A percentile compares a stretch with the other conserved stretches of the same genome.
phyloP scores from a whole-genome alignment of 164 flowering plant genomes.

The Chimonanthus salicifolius region DNA sequence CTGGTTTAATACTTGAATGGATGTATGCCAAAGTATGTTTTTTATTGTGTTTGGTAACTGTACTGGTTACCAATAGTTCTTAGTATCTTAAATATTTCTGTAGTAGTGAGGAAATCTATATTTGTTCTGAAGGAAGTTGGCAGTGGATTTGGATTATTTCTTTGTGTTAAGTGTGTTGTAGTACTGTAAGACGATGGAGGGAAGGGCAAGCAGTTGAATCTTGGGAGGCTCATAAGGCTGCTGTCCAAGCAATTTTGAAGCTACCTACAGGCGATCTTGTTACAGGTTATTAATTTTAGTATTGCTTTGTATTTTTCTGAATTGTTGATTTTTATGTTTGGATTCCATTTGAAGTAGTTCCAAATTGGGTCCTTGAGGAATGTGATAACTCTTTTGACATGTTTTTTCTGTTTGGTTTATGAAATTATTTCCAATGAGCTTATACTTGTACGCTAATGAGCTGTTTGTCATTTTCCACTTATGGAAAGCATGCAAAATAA shows the following conservation, averaged over 20 bases:
- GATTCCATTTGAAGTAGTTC: not conserved
- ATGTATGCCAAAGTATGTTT: no score
- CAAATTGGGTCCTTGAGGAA: not conserved
- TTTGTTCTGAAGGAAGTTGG: not conserved
- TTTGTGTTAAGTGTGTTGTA: conserved; percentile 17
- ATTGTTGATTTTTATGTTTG: not conserved
- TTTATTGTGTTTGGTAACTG: no score
- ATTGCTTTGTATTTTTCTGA: not conserved
- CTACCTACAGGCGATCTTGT: conserved; percentile 85
- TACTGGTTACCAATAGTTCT: not conserved
- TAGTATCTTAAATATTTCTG: not conserved
- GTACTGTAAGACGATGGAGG: conserved; percentile 84
- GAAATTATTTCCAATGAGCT: no score
- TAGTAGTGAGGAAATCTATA: not conserved
- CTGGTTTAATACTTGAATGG: no score
- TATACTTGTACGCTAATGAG: no score
- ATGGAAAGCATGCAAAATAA: no score
- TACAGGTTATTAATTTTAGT: conserved; percentile 46
- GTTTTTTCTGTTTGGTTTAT: not conserved
- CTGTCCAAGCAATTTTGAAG: conserved; percentile 73
- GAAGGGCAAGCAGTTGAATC: conserved; percentile 57
- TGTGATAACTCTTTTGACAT: not conserved
- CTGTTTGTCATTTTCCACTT: no score
- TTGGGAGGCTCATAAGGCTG: conserved; percentile 85
- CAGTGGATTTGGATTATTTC: not conserved